A percentile compares a stretch with the other conserved stretches of the same genome.
Conservation (phyloP, 331 rosid species). For the Cucumis variabilis region DNA sequence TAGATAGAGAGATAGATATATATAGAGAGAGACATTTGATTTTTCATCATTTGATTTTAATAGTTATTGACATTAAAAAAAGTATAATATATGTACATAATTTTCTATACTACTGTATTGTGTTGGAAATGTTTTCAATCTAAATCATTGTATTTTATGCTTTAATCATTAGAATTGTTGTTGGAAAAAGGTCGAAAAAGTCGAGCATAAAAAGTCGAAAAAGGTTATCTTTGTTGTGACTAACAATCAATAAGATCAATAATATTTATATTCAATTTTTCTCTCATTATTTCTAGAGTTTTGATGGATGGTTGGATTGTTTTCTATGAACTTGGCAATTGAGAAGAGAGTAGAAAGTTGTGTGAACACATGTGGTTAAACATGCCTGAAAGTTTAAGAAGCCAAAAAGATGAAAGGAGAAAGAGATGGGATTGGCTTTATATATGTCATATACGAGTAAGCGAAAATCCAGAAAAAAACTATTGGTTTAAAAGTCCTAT, state of each 20-base stretch:
- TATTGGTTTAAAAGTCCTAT: not conserved
- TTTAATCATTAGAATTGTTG: no score
- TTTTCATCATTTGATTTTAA: no score
- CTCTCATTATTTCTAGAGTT: no score
- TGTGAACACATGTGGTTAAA: slow-evolving; percentile 30
- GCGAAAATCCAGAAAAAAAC: not conserved
- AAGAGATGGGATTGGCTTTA: not conserved
- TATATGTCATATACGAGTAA: not conserved
- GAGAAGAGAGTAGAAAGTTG: slow-evolving; percentile 34
- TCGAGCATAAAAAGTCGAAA: no score
- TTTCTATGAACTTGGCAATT: slow-evolving; percentile 20
- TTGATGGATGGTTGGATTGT: not conserved
- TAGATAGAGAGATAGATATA: no score
- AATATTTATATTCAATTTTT: no score
- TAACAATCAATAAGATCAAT: no score
- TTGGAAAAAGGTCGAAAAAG: no score
- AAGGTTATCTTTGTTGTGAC: no score
- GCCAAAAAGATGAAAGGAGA: not conserved
- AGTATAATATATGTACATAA: no score
- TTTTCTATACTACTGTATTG: not conserved
- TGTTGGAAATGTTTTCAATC: not conserved
- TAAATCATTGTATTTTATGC: no score
- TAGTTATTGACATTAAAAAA: not conserved
- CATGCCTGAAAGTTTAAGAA: slow-evolving; percentile 6
- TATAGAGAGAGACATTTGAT: no score